Percentiles rank a stretch among this genome's conserved stretches.
Evolutionary conservation across 1,284 basidiomycete species (phyloP).

Genomic region (Trichosporon sp.): DNA sequence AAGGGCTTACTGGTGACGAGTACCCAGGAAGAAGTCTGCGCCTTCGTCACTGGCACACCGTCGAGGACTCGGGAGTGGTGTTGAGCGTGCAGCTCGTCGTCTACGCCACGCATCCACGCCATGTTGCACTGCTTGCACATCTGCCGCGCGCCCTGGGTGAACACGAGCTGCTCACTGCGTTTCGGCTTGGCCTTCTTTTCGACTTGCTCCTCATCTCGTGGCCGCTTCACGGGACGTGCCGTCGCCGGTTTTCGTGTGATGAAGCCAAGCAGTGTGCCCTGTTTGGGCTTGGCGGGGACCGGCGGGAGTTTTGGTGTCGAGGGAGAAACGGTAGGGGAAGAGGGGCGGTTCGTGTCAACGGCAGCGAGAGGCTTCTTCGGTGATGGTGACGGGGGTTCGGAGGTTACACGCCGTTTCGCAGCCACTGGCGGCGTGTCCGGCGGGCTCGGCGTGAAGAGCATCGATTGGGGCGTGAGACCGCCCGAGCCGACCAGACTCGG

Average conservation of each 20-base stretch:
- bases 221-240: neutral
- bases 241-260: neutral
- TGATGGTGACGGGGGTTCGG: neutral
- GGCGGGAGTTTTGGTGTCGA: neutral
- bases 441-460: conserved; percentile 12
- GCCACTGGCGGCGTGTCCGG: neutral
- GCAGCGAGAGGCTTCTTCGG: neutral
- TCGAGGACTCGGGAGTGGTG: conserved; percentile 56
- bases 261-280: conserved; percentile 10
- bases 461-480: neutral
- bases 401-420: neutral
- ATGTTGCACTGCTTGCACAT: conserved; percentile 56
- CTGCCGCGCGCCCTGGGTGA: conserved; percentile 43
- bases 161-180: conserved; percentile 42
- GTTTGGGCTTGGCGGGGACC: neutral
- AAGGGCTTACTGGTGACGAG: neutral
- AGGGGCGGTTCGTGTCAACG: neutral
- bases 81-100: conserved; percentile 51
- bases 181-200: conserved; percentile 13
- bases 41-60: conserved; percentile 41
- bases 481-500: neutral
- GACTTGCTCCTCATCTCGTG: neutral
- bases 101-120: conserved; percentile 57
- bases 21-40: neutral
- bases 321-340: neutral